Conservation (phyloP, 345 rosid genomes). For the Eucalyptus tenuipes region DNA sequence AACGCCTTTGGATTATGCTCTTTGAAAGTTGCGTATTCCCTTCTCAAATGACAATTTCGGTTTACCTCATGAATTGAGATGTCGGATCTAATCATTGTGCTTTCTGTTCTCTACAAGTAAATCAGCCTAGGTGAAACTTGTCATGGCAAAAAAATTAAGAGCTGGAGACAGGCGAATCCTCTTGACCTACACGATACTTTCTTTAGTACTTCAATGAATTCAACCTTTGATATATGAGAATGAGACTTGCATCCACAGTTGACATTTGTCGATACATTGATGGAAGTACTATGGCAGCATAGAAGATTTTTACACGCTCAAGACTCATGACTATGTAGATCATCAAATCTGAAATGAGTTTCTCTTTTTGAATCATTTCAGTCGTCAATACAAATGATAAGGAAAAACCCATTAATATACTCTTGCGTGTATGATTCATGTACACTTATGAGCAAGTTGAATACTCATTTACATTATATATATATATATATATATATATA, state of each 20-base stretch:
- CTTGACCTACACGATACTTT: not conserved
- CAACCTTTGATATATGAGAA: not conserved
- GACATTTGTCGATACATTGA: not conserved
- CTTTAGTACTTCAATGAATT: not conserved
- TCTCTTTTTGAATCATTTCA: not conserved
- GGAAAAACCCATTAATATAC: not conserved
- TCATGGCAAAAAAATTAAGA: not conserved
- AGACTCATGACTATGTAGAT: not conserved
- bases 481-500: no score
- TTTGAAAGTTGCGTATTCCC: not conserved
- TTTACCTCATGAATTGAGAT: not conserved
- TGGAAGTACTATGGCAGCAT: not conserved
- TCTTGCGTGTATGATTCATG: not conserved
- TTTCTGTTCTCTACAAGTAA: not conserved
- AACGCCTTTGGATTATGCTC: not conserved
- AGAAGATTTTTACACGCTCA: not conserved
- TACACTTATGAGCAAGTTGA: not conserved
- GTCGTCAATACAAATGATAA: not conserved
- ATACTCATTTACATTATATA: not conserved
- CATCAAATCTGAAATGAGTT: not conserved
- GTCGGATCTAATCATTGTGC: not conserved
- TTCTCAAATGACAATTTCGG: not conserved
- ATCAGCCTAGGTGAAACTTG: not conserved
- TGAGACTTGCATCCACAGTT: not conserved
- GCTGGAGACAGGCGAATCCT: not conserved